A percentile compares a stretch with the other conserved stretches of the same genome.
These are phyloP conservation scores for Aspergillus carlsbadensis DNA, from an alignment of 495 filamentous ascomycete species.

Conservation along the genomic window DNA sequence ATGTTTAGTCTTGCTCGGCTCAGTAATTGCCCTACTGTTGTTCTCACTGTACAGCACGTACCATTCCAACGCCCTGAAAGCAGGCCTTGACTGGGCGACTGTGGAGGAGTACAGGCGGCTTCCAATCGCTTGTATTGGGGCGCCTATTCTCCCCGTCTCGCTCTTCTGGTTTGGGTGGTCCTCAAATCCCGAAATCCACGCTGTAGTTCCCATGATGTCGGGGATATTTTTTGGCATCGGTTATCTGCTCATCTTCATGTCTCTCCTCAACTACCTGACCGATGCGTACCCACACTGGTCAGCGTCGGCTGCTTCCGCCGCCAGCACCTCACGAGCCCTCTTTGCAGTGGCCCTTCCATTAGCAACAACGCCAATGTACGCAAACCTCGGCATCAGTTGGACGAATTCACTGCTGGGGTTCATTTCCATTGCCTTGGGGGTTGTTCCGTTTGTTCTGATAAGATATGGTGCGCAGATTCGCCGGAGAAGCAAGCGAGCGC, in stretches of 20 bases:
- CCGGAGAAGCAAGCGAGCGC: too few species aligned
- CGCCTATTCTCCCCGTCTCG: conserved; percentile 45
- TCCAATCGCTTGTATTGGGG: conserved; percentile 52
- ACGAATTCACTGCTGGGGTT: conserved; percentile 51
- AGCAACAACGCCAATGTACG: conserved; percentile 54
- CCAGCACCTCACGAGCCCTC: conserved; percentile 43
- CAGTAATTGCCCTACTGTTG: conserved; percentile 23
- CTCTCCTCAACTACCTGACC: conserved; percentile 51
- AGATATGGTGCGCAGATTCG: conserved; percentile 33
- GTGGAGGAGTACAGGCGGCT: conserved; percentile 62
- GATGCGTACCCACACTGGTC: conserved; percentile 44
- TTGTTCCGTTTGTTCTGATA: conserved; percentile 43
- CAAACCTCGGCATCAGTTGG: conserved; percentile 57
- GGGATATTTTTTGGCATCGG: conserved; percentile 51
- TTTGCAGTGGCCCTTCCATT: conserved; percentile 61
- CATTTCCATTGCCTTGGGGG: conserved; percentile 36
- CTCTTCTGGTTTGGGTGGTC: conserved; percentile 64
- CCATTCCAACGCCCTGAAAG: conserved; percentile 24
- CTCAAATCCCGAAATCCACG: conserved; percentile 40
- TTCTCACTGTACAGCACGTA: conserved; percentile 28
- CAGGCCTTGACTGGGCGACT: conserved; percentile 22
- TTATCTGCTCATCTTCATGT: conserved; percentile 48
- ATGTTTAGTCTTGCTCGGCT: conserved; percentile 26
- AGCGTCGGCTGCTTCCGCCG: conserved; percentile 30
- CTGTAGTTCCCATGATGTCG: conserved; percentile 46